Evolutionary conservation across 73 alveolate genomes (phyloP).

Genomic region (Paramecium primaurelia): DNA sequence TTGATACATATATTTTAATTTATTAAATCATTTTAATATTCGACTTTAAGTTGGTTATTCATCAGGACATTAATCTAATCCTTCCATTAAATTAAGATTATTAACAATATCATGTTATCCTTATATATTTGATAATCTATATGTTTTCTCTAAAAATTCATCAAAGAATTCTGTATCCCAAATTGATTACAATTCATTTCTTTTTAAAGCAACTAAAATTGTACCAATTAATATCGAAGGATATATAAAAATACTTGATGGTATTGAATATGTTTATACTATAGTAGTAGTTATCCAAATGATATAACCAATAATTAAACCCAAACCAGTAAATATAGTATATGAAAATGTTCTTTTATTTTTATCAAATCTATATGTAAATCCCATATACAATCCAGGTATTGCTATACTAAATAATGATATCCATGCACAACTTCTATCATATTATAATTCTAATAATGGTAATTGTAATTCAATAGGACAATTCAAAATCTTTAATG

Average conservation of each 20-base stretch:
- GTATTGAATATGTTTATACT: background rate
- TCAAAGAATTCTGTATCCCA: slow-evolving; percentile 33
- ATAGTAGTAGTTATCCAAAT: slow-evolving; percentile 7
- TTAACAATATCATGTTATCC: background rate
- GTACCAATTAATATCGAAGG: background rate
- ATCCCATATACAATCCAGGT: background rate
- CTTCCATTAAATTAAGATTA: background rate
- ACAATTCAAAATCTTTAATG: background rate
- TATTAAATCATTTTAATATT: background rate
- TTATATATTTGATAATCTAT: background rate
- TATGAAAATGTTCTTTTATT: background rate
- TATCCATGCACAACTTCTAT: slow-evolving; percentile 36
- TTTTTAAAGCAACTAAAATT: background rate
- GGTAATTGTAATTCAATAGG: slow-evolving; percentile 20
- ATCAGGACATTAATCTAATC: background rate
- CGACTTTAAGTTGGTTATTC: background rate
- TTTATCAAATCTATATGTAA: slow-evolving; percentile 28
- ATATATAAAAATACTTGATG: background rate
- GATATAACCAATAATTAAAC: background rate
- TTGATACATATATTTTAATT: background rate
- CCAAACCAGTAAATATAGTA: background rate
- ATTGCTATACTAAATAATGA: slow-evolving; percentile 32
- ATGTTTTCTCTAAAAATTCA: slow-evolving; percentile 1
- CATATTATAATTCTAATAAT: background rate
- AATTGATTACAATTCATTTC: background rate